Base-by-base conservation (phyloP, 1,284 basidiomycete species). In the Ceratobasidium sp. region DNA sequence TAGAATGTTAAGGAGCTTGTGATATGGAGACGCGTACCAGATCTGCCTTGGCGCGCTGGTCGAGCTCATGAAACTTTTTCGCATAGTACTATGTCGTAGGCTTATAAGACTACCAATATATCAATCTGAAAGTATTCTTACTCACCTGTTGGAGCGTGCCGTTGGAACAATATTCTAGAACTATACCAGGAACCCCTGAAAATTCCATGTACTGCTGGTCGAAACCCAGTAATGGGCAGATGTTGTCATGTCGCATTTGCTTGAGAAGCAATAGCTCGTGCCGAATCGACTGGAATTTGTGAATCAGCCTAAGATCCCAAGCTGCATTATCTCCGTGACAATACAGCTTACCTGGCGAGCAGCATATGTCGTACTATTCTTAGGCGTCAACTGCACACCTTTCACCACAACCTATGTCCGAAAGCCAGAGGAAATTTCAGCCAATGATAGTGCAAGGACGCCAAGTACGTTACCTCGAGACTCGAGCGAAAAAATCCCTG, bases 61-160 rank as follows among this genome's bases (percentile, higher is more conserved):
- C 49, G 5, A 67, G 32, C 7, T 67, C 19, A n/a, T 52, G 29
- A 17, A 37, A 67, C n/a, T 52, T 37, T 67, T 29, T 49, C 2
- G 22, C 32, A 13, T 52, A 67, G 19, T 67, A 67, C 65, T 67
- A 56, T 17, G 54, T 25, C 22, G 29, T 15, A 11, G 9, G 54
- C 29, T 51, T 29, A 29, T 32, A 43, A 9, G 43, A 40, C 11
- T n/a, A 62, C 7, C 19, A 62, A 22, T 9, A 9, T n/a, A n/a
- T 22, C n/a, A 56, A 44, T 59, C 32, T 34, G 34, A 9, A 2
- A 62, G n/a, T 40, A 44, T 43, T 1, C 43, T 29, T 25, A 59
- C 11, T 44, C n/a, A 73, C 69, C 57, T 73, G 57, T 19, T 59
- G 69, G 19, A 75, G 62, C 52, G 19, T 65, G 32, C 73, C 73